A percentile compares a stretch with the other conserved stretches of the same genome.
phyloP scores from a whole-genome alignment of 2,329 filamentous ascomycete species.

The Xylaria sp. region DNA sequence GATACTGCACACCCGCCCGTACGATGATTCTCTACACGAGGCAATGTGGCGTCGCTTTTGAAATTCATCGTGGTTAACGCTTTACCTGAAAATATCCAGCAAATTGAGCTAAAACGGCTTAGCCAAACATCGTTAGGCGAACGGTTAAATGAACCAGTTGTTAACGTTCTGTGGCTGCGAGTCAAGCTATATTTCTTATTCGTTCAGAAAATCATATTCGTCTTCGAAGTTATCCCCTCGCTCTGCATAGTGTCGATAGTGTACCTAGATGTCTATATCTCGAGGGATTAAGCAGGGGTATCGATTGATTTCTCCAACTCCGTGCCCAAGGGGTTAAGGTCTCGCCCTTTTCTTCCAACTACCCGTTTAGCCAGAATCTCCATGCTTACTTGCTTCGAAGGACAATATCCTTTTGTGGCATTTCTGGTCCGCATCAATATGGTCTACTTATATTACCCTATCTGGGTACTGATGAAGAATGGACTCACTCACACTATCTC shows the following conservation, averaged over 20 bases:
- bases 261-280: slow-evolving; percentile 28
- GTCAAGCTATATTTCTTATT: no score
- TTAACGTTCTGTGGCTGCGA: no score
- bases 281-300: slow-evolving; percentile 17
- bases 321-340: slow-evolving; percentile 16
- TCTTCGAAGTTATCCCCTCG: slow-evolving; percentile 6
- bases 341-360: slow-evolving; percentile 36
- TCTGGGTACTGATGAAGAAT: slow-evolving; percentile 17
- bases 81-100: neutral
- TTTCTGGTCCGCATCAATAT: slow-evolving; percentile 24
- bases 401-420: slow-evolving; percentile 5
- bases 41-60: neutral
- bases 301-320: slow-evolving; percentile 22
- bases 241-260: slow-evolving; percentile 14
- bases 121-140: neutral
- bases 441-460: slow-evolving; percentile 38
- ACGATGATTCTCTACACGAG: neutral
- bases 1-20: neutral
- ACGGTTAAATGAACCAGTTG: neutral
- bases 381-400: slow-evolving; percentile 16
- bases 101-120: neutral
- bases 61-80: neutral
- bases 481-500: neutral
- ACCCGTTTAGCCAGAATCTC: slow-evolving; percentile 44
- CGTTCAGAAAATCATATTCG: slow-evolving; percentile 1